A percentile compares a stretch with the other conserved stretches of the same genome.
Conservation (phyloP, 2,329 filamentous ascomycete genomes). For the Monosporascus ibericus region DNA sequence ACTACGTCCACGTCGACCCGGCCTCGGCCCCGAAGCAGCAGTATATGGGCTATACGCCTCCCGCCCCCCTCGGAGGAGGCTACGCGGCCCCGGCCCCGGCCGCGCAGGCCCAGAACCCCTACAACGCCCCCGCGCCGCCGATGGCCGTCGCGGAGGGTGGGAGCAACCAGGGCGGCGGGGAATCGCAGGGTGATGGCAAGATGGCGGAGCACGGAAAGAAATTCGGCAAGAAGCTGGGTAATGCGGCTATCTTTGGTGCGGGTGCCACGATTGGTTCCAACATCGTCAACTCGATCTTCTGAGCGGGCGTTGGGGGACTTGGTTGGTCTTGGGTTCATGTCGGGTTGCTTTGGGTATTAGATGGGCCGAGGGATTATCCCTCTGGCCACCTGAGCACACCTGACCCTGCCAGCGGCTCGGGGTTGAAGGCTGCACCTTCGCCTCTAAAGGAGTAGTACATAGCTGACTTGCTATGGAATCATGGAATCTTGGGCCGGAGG, state of each 20-base stretch:
- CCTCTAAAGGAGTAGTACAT: too few relatives aligned
- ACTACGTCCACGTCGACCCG: conserved; percentile 73
- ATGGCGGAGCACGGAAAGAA: conserved; percentile 78
- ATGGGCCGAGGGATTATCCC: too few relatives aligned
- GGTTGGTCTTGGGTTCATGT: too few relatives aligned
- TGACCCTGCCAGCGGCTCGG: too few relatives aligned
- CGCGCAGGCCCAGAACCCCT: conserved; percentile 50
- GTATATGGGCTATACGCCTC: conserved; percentile 15
- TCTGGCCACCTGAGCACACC: too few relatives aligned
- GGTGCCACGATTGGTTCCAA: conserved; percentile 87
- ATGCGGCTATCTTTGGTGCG: conserved; percentile 81
- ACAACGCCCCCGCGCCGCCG: conserved; percentile 65
- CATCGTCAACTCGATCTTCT: conserved; percentile 88
- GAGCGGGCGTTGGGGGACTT: conserved; percentile 20
- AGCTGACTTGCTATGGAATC: too few relatives aligned
- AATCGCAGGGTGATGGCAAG: conserved; percentile 48
- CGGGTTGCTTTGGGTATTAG: too few relatives aligned
- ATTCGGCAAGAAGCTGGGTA: conserved; percentile 89
- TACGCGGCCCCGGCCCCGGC: conserved; percentile 28
- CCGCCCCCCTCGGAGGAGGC: conserved; percentile 18
- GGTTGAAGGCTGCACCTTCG: too few relatives aligned
- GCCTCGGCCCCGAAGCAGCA: conserved; percentile 30
- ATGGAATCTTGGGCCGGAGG: too few relatives aligned
- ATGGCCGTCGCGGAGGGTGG: conserved; percentile 64
- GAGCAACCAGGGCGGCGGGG: conserved; percentile 19